phyloP scores from a whole-genome alignment of 2,329 filamentous ascomycete genomes.

The Colletotrichum truncatum region DNA sequence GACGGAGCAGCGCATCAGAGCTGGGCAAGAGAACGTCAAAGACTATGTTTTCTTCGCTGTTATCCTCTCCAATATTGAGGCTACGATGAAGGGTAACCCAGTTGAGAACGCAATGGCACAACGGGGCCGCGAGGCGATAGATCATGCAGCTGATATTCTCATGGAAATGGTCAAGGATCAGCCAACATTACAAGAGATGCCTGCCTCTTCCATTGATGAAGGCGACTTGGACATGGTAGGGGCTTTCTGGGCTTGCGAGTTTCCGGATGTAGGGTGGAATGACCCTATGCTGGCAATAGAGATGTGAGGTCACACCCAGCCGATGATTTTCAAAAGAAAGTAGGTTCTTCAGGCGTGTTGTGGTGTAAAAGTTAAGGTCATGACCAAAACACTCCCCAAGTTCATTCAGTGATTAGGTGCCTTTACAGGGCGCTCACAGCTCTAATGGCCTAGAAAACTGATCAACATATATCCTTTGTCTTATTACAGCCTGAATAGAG shows the following conservation, averaged over 20 bases:
- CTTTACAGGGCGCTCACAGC: background rate
- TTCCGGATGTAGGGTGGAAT: background rate
- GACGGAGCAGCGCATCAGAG: conserved; percentile 43
- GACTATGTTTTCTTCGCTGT: conserved; percentile 36
- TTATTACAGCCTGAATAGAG: too few species aligned
- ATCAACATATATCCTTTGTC: too few species aligned
- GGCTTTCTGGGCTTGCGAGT: background rate
- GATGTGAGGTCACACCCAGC: background rate
- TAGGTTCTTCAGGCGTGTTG: too few species aligned
- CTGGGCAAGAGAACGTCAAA: conserved; percentile 54
- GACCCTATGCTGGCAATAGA: background rate
- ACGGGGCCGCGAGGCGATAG: background rate
- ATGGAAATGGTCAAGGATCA: background rate
- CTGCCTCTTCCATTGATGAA: background rate
- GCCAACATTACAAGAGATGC: rapidly evolving
- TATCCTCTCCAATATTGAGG: background rate
- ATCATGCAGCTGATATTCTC: background rate
- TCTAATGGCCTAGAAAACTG: too few species aligned
- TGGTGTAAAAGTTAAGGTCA: too few species aligned
- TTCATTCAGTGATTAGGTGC: background rate
- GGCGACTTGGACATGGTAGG: background rate
- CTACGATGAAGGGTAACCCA: background rate
- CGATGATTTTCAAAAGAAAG: too few species aligned
- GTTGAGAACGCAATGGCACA: background rate
- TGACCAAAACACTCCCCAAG: too few species aligned